Evolutionary conservation across 1,284 basidiomycete genomes (phyloP).

Genomic region (Peniophora sp.): DNA sequence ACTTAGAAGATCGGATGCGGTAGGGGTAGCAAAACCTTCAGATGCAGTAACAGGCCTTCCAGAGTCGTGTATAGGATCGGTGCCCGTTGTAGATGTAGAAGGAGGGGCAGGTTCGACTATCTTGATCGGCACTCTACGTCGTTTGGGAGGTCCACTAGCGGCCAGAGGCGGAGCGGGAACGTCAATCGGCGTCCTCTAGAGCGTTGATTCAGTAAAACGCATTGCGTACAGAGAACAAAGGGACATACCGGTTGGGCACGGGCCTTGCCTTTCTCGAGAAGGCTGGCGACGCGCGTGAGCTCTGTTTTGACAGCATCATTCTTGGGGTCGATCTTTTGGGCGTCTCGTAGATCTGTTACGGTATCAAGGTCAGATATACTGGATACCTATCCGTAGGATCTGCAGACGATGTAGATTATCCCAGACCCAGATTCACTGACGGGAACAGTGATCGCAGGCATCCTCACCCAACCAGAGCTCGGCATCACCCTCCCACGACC

Average conservation of each 20-base stretch:
- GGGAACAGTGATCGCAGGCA: no score
- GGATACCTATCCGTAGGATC: background rate
- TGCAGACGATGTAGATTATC: no score
- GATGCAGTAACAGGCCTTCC: constrained; percentile 5
- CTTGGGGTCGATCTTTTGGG: constrained; percentile 45
- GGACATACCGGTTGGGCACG: constrained; percentile 23
- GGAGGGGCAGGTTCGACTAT: constrained; percentile 40
- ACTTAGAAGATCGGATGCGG: constrained; percentile 4
- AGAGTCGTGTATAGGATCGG: no score
- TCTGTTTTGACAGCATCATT: constrained; percentile 54
- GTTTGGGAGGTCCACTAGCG: constrained; percentile 19
- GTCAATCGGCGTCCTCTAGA: constrained; percentile 5
- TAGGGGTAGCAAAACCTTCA: constrained; percentile 6
- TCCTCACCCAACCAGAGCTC: no score
- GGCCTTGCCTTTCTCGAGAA: constrained; percentile 25
- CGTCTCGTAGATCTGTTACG: constrained; percentile 48
- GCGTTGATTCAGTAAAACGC: background rate
- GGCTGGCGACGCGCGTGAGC: constrained; percentile 35
- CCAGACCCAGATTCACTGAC: no score
- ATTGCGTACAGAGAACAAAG: constrained; percentile 2
- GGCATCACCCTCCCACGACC: no score
- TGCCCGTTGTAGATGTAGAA: constrained; percentile 8
- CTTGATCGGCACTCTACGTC: constrained; percentile 63
- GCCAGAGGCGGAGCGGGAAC: constrained; percentile 7
- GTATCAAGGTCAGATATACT: background rate